These are phyloP conservation scores for Suaeda aralocaspica DNA, from an alignment of 148 eudicot species.

Conservation along the genomic window DNA sequence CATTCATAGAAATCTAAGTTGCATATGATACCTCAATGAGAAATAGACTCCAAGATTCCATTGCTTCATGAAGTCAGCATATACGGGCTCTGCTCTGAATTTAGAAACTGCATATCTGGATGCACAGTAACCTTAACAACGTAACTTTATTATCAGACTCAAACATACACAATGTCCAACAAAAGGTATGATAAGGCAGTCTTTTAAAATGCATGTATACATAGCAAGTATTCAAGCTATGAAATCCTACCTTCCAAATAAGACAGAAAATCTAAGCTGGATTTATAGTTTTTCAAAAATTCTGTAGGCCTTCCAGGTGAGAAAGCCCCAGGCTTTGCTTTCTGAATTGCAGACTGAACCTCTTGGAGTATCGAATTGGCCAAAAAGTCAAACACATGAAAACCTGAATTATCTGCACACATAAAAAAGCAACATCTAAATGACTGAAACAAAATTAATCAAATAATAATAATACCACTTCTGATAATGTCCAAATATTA, in stretches of 20 bases:
- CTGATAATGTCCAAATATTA: not conserved
- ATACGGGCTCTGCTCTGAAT: conserved; percentile 78
- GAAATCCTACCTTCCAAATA: conserved; percentile 69
- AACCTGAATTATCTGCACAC: conserved; percentile 89
- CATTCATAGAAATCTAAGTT: not conserved
- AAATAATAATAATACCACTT: not conserved
- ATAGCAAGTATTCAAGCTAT: not conserved
- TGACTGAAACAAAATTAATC: not conserved
- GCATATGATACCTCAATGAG: conserved; percentile 67
- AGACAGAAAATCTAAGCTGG: conserved; percentile 80
- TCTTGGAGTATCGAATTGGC: conserved; percentile 95
- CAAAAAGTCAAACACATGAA: conserved; percentile 92
- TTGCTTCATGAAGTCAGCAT: conserved; percentile 84
- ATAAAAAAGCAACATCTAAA: conserved; percentile 18
- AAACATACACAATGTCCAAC: conserved; percentile 10
- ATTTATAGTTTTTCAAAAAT: conserved; percentile 83
- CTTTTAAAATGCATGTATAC: not conserved
- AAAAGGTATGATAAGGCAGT: not conserved
- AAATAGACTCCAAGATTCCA: conserved; percentile 98
- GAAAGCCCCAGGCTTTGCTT: conserved; percentile 93
- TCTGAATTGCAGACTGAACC: conserved; percentile 71
- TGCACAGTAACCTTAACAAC: conserved; percentile 70
- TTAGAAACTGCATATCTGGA: conserved; percentile 70
- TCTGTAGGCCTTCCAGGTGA: conserved; percentile 96
- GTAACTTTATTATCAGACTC: conserved; percentile 10